Conservation (phyloP, 768 basidiomycete genomes). For the Thelephora ganbajun region DNA sequence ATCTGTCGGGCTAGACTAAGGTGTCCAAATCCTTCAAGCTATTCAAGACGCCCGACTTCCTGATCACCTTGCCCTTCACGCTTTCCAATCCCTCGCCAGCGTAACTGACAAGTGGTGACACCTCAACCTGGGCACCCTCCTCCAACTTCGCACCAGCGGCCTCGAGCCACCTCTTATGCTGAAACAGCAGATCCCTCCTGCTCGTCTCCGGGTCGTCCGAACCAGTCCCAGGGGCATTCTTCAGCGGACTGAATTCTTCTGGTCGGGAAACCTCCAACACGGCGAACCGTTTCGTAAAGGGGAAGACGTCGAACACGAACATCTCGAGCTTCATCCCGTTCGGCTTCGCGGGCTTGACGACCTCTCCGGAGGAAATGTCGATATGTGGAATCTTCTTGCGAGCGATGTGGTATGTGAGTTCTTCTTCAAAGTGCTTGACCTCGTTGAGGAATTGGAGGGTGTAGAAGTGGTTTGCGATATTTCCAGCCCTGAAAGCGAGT, state of each 20-base stretch:
- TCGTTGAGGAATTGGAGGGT: constrained; percentile 70
- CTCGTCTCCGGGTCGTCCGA: constrained; percentile 87
- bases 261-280: constrained; percentile 79
- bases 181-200: constrained; percentile 74
- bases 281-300: constrained; percentile 68
- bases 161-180: constrained; percentile 78
- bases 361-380: constrained; percentile 50
- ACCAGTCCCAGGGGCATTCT: constrained; percentile 91
- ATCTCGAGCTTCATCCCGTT: constrained; percentile 99
- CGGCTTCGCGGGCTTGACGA: constrained; percentile 72
- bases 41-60: constrained; percentile 58
- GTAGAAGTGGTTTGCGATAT: constrained; percentile 98
- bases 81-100: constrained; percentile 82
- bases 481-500: constrained; percentile 84
- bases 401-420: constrained; percentile 95
- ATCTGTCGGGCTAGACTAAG: constrained; percentile 27
- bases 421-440: constrained; percentile 69
- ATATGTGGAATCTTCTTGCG: constrained; percentile 91
- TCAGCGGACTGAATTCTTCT: constrained; percentile 93
- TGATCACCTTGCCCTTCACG: constrained; percentile 66
- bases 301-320: constrained; percentile 99
- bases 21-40: constrained; percentile 58
- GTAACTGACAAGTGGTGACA: constrained; percentile 81
- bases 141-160: constrained; percentile 58
- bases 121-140: constrained; percentile 75